Evolutionary conservation across 1,284 basidiomycete species (phyloP), one percentile per base, ranked within the genome.

Genomic region (Xerocomus cyaneibrunnescens): DNA sequence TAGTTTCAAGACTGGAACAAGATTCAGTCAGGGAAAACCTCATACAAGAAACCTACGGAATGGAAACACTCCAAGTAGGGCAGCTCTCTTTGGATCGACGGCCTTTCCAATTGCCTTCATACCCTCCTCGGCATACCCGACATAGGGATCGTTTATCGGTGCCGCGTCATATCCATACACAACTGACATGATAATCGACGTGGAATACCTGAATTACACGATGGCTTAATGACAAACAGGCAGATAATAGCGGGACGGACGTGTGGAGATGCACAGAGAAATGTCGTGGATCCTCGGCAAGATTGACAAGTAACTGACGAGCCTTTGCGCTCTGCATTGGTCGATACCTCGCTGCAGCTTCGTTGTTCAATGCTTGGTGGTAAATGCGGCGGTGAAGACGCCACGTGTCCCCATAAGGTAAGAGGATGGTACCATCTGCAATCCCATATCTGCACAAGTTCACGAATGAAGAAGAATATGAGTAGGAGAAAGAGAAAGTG

Each of bases 351-450:
- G 21, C 3, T 13, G 62, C 51, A 50, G 61, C 52, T 36, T 60
- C 54, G 1, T 34, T 5, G 27, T 55, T 55, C 42, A 67, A 17
- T 7, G 56, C 52, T 44, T 67, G 63, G 22, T 64, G 58, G 35
- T 62, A 67, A 22, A 67, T 54, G 19, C 64, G 65, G 7, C 65
- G 65, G 27, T 65, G 58, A 19, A 64, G 59, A 32, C 66, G 61
- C 66, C 63, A 68, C 7, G 47, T 57, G 13, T 64, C 61, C 3
- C 64, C 66, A 35, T 65, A 65, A 21, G 53, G 55, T 54, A 68
- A 57, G 34, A 67, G 50, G 34, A 68, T 8, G 16, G 66, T 61
- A 31, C 60, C 66, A 17, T 50, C 43, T 13, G 53, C 60, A 31
- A 66, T 48, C 19, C 63, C 64, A 22, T 65, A 68, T n/a, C 64